These are phyloP conservation scores for Xylaria hypoxylon DNA, from an alignment of 2,329 filamentous ascomycete genomes.

Conservation along the genomic window DNA sequence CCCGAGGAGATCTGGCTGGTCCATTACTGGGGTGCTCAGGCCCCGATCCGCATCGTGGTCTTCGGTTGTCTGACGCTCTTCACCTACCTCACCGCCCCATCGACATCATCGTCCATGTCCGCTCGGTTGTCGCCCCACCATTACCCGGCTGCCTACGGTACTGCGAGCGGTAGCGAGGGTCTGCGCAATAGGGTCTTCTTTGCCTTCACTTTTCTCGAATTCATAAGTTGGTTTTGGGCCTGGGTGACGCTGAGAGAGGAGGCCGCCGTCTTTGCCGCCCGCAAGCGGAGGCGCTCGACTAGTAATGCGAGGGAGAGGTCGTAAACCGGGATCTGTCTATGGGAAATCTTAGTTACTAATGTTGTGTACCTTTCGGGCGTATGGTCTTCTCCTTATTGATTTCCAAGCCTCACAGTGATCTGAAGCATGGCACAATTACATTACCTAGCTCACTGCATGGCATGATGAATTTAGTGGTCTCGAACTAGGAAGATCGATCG, in stretches of 20 bases:
- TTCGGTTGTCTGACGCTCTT: slow-evolving; percentile 66
- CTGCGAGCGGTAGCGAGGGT: slow-evolving; percentile 67
- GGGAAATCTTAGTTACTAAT: neutral
- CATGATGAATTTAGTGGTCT: neutral
- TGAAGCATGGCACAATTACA: neutral
- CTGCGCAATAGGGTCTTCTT: slow-evolving; percentile 89
- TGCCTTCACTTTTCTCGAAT: slow-evolving; percentile 85
- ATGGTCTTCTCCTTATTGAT: neutral
- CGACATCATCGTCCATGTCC: slow-evolving; percentile 48
- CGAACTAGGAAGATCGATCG: neutral
- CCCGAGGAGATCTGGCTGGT: slow-evolving; percentile 73
- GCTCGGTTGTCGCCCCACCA: slow-evolving; percentile 48
- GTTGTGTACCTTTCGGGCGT: neutral
- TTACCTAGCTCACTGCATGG: too few species aligned
- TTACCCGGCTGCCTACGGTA: slow-evolving; percentile 46
- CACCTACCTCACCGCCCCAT: slow-evolving; percentile 59
- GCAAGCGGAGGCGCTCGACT: slow-evolving; percentile 48
- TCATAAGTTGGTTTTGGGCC: slow-evolving; percentile 88
- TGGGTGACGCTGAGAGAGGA: slow-evolving; percentile 79
- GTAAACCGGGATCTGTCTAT: neutral
- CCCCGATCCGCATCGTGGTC: slow-evolving; percentile 66
- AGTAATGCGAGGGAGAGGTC: slow-evolving; percentile 23
- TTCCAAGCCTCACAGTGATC: neutral
- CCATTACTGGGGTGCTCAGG: slow-evolving; percentile 75
- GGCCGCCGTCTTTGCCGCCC: slow-evolving; percentile 56